A percentile compares a stretch with the other conserved stretches of the same genome.
Evolutionary conservation across 495 filamentous ascomycete species (phyloP).

Genomic region (Penicillium arizonense): DNA sequence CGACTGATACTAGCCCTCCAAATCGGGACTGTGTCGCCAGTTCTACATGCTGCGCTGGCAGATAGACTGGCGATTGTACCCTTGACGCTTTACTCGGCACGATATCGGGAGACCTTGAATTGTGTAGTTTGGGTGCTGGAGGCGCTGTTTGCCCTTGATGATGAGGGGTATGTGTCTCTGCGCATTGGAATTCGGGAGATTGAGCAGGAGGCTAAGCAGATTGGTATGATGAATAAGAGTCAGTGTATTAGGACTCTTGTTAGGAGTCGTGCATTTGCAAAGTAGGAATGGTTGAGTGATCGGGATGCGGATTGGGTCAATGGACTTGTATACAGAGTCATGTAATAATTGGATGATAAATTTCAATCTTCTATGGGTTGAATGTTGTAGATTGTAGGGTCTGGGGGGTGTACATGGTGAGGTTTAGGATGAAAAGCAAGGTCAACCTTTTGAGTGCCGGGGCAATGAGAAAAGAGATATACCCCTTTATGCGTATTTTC

Average conservation of each 20-base stretch:
- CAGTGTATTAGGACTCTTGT: constrained; percentile 3
- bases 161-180: constrained; percentile 21
- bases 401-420: constrained; percentile 12
- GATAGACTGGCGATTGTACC: constrained; percentile 17
- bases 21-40: constrained; percentile 17
- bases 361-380: constrained; percentile 13
- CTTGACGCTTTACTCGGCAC: constrained; percentile 14
- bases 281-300: not conserved
- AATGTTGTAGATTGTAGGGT: not conserved
- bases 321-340: not conserved
- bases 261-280: constrained; percentile 1
- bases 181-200: constrained; percentile 11
- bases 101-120: constrained; percentile 17
- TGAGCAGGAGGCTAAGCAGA: constrained; percentile 20
- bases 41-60: constrained; percentile 16
- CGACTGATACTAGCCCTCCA: constrained; percentile 19
- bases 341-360: constrained; percentile 2
- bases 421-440: not conserved
- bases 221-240: constrained; percentile 19
- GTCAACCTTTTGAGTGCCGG: not conserved
- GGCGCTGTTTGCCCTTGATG: constrained; percentile 25
- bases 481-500: constrained; percentile 13
- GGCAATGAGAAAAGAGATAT: not conserved
- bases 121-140: constrained; percentile 28
- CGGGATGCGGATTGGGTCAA: not conserved